phyloP scores from a whole-genome alignment of 2,329 filamentous ascomycete genomes.

The Pseudogymnoascus sp. region DNA sequence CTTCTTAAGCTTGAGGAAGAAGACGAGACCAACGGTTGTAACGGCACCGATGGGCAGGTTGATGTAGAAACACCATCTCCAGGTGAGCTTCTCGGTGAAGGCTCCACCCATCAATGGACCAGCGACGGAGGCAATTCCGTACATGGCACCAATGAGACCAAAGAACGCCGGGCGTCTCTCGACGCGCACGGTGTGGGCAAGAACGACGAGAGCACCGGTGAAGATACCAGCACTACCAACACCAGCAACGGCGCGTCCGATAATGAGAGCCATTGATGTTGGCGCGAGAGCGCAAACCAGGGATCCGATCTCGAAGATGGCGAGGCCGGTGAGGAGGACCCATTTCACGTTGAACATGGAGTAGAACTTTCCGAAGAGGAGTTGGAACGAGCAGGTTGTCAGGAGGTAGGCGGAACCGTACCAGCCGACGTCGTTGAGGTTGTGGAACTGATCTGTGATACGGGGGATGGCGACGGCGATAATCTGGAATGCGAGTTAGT shows the following conservation, averaged over 20 bases:
- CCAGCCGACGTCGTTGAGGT: slow-evolving; percentile 27
- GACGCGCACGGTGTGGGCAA: slow-evolving; percentile 21
- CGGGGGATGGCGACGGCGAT: slow-evolving; percentile 15
- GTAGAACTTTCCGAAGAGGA: slow-evolving; percentile 22
- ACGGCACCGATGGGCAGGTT: slow-evolving; percentile 36
- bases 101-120: slow-evolving; percentile 34
- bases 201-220: slow-evolving; percentile 25
- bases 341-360: slow-evolving; percentile 26
- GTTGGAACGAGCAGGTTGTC: slow-evolving; percentile 24
- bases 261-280: slow-evolving; percentile 26
- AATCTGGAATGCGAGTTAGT: slow-evolving; percentile 22
- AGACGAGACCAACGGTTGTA: slow-evolving; percentile 28
- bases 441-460: slow-evolving; percentile 21
- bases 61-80: slow-evolving; percentile 29
- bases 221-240: slow-evolving; percentile 26
- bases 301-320: slow-evolving; percentile 28
- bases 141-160: slow-evolving; percentile 21
- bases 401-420: slow-evolving; percentile 33
- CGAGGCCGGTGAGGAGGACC: slow-evolving; percentile 22
- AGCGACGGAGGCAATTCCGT: slow-evolving; percentile 21
- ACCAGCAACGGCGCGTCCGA: slow-evolving; percentile 28
- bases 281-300: slow-evolving; percentile 26
- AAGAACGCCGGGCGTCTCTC: slow-evolving; percentile 18
- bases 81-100: slow-evolving; percentile 31
- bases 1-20: slow-evolving; percentile 33